Evolutionary conservation across 768 basidiomycete genomes (phyloP), one percentile per base, ranked within the genome.

Genomic region (Lentinula detonsa): DNA sequence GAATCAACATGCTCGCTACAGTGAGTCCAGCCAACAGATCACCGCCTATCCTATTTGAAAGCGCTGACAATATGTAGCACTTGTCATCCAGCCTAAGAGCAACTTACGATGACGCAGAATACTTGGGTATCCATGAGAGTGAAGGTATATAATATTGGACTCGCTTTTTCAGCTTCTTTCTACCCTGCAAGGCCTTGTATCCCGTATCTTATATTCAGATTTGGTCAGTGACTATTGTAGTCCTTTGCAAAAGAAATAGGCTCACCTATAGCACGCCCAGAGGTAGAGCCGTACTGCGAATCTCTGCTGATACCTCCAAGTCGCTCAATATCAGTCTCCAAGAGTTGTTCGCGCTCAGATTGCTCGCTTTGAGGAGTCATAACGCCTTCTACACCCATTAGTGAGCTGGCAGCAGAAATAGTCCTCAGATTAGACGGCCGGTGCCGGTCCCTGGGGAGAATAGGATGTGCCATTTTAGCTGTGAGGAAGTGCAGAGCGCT

Each of bases 21-120:
- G 94, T 94, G 33, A 94, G 68, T 16, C 95, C 95, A 31, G 91
- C 92, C 0, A 93, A 76, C n/a, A 92, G 66, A 71, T 95, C 93
- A 31, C 73, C 79, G 40, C 72, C 72, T 42, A 78, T 68, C 46
- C 77, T 78, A 62, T 18, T 65, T 60, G 15, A 28, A 18, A 18
- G 18, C 28, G 8, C 6, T 16, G 10, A 4, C 18, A n/a, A 45
- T 23, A 21, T n/a, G 35, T 4, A 31, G 5, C 23, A 16, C 34
- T 31, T 49, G 6, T 0, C 18, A 48, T 13, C 0, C 15, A 1
- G 28, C 15, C 18, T 40, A n/a, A n/a, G 1, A 50, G 40, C 1
- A 28, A 75, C 89, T 63, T 68, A 90, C 88, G 86, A 73, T 18
- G 86, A 85, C 15, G 81, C 66, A 0, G 85, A 84, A 66, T 94